Conservation (phyloP, 768 basidiomycete genomes). For the Lactarius pseudohatsudake region DNA sequence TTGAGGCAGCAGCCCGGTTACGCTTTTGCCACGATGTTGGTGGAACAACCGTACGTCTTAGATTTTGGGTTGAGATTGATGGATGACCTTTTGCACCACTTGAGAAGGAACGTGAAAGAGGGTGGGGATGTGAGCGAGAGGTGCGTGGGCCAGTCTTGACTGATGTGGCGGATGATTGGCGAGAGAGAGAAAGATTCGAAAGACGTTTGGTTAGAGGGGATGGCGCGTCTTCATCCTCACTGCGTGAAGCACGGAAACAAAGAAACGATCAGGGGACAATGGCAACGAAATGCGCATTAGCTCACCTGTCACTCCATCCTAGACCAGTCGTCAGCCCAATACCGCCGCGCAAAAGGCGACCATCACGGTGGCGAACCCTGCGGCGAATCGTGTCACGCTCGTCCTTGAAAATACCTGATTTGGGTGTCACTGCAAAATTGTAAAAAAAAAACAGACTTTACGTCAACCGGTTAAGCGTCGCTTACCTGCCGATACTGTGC, state of each 20-base stretch:
- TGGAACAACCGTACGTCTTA: slow-evolving; percentile 21
- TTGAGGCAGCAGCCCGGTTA: slow-evolving; percentile 9
- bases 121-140: slow-evolving; percentile 25
- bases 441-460: slow-evolving; percentile 7
- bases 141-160: slow-evolving; percentile 14
- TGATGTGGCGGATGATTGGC: slow-evolving; percentile 28
- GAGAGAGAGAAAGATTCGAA: slow-evolving; percentile 33
- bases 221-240: slow-evolving; percentile 45
- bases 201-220: slow-evolving; percentile 40
- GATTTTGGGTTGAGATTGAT: slow-evolving; percentile 9
- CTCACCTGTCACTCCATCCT: slow-evolving; percentile 44
- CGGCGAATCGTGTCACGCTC: slow-evolving; percentile 39
- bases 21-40: slow-evolving; percentile 26
- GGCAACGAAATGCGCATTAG: slow-evolving; percentile 2
- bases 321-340: slow-evolving; percentile 44
- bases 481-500: slow-evolving; percentile 34
- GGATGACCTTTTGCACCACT: slow-evolving; percentile 2
- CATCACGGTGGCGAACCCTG: slow-evolving; percentile 40
- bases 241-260: slow-evolving; percentile 18
- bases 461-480: slow-evolving; percentile 7
- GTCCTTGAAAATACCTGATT: slow-evolving; percentile 40
- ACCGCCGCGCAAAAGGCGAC: slow-evolving; percentile 39
- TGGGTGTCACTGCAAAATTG: slow-evolving; percentile 35
- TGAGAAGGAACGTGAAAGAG: slow-evolving; percentile 34
- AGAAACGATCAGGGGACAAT: neutral